Evolutionary conservation across 176 grass and related monocot species (phyloP).

Genomic region (Triticum dicoccoides): DNA sequence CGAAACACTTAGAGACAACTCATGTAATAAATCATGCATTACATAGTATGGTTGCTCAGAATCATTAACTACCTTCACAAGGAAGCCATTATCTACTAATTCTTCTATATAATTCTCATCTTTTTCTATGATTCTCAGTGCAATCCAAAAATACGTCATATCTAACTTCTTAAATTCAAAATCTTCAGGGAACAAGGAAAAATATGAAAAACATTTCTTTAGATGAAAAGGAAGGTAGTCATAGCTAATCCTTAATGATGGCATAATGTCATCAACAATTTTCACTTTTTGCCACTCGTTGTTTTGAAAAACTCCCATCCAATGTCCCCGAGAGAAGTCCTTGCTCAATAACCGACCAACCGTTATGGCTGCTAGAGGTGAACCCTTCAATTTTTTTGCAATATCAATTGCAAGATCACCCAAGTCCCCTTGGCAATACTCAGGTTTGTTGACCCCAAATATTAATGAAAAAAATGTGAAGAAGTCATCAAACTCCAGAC

Average conservation of each 20-base stretch:
- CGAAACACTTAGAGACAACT: neutral
- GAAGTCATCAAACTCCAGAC: neutral
- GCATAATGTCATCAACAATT: neutral
- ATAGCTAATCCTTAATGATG: neutral
- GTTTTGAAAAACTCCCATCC: neutral
- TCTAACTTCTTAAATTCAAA: neutral
- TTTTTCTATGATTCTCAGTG: neutral
- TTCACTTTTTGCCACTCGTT: neutral
- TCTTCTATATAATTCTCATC: neutral
- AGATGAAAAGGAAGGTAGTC: neutral
- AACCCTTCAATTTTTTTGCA: neutral
- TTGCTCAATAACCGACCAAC: neutral
- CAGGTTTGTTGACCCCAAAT: neutral
- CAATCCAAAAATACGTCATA: neutral
- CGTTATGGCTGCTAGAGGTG: neutral
- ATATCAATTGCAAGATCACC: neutral
- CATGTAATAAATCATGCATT: neutral
- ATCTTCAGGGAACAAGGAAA: neutral
- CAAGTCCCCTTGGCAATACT: neutral
- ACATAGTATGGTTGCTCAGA: neutral
- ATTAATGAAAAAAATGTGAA: neutral
- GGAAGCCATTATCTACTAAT: neutral
- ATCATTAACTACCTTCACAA: neutral
- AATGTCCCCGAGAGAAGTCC: neutral
- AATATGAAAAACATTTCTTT: neutral